Base-by-base conservation (phyloP, 1,284 basidiomycete species). In the Anthracocystis setariae region DNA sequence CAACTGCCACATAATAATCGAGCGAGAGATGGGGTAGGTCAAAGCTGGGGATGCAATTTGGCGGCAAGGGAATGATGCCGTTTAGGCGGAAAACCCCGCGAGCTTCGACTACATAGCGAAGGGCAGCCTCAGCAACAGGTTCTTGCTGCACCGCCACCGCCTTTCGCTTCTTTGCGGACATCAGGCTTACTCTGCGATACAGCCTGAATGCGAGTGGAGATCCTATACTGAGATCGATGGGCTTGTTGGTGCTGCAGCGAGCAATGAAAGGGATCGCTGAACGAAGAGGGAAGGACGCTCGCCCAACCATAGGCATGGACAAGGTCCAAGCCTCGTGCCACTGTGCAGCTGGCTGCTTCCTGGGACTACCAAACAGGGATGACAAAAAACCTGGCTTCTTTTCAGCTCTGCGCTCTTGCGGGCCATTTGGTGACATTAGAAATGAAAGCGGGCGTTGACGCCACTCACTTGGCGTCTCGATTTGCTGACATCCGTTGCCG, bases 1-100 rank as follows among this genome's bases (percentile, higher is more conserved):
- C 60, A n/a, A 80, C 68, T 18, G 57, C 74, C 10, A 80, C 18
- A 42, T 66, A 76, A 59, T 80, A 80, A 46, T 79, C 73, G 44
- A 78, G 58, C 13, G 68, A 47, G 4, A 77, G 52, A 7, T 62
- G 21, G n/a, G 32, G 43, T 5, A 59, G 46, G 2, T 73, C 74
- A 24, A 80, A 80, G 23, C 46, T 63, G 4, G 78, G 78, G 2
- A 66, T 63, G 46, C 72, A 77, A 37, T 62, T 56, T 3, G 67
- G 56, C 20, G 74, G 74, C 10, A 74, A 29, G 10, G 71, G 47
- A 15, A 76, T 38, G 25, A 74, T 24, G 33, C 74, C 74, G 27
- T 56, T 68, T 45, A 62, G 45, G 35, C 68, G 57, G 37, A 61
- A 49, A 1, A 56, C 32, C 25, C 60, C 55, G 18, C 47, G 50